Evolutionary conservation across 2,329 filamentous ascomycete species (phyloP), one percentile per base, ranked within the genome.

Genomic region (Pseudogymnoascus verrucosus): DNA sequence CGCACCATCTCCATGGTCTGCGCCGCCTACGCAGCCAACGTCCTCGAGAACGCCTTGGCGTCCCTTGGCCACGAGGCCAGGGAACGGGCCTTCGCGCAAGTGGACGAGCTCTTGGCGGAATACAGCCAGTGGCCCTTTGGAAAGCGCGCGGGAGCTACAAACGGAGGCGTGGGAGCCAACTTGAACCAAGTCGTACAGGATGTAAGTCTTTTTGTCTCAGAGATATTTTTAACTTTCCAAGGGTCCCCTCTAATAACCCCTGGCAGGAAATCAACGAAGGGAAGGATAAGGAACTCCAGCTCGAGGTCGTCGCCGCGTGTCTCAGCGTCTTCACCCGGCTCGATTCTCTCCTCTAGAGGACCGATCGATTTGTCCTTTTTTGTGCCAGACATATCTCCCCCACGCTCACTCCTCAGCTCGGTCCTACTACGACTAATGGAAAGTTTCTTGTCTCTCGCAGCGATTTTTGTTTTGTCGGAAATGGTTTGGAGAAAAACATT

Each of bases 81-180:
- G 70, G 95, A 99, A 78, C 84, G 93, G 69, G 93, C 95, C 4
- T 99, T 98, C 76, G 91, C 92, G 42, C 93, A 98, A 80, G 96
- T 96, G 16, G 95, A 99, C 76, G 95, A 98, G 78, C 79, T 99
- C 68, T 80, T 99, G 64, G 91, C 91, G 44, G 93, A 98, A 75
- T 99, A 97, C 78, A 96, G 91, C 72, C 95, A 98, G 79, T 99
- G 89, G 89, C 95, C 95, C 0, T 99, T 99, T 78, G 92, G 88
- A 62, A 89, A 88, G 78, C 89, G 93, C 77, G 73, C 84, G 4
- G 85, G 85, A 44, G 89, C 91, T 28, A 86, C 86, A 36, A 86
- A 78, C 39, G 85, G 91, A 68, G 92, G 92, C 34, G 92, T 98
- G 63, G 95, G 92, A 59, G 92, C 93, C 68, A 99, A 99, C 74